Conservation (phyloP, 495 filamentous ascomycete species). For the Penicillium arizonense region DNA sequence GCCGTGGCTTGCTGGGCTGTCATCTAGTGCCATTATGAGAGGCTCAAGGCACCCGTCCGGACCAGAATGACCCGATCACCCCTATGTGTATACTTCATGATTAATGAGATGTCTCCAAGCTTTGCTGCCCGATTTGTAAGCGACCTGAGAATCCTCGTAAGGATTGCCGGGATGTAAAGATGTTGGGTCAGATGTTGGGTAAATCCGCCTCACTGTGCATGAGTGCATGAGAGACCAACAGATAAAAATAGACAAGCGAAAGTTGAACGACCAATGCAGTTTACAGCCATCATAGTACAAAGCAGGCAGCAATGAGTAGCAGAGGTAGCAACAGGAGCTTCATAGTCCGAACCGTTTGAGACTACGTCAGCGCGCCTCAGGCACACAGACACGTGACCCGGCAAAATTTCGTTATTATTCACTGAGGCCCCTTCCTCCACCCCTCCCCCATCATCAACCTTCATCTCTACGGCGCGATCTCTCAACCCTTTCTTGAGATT, state of each 20-base stretch:
- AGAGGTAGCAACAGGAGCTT: not conserved
- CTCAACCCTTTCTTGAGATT: constrained; percentile 2
- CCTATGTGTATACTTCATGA: constrained; percentile 8
- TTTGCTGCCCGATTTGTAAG: not conserved
- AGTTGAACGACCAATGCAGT: too few relatives aligned
- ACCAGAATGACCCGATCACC: not conserved
- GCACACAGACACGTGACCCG: constrained; percentile 40
- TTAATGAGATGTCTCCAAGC: constrained; percentile 4
- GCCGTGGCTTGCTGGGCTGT: constrained; percentile 83
- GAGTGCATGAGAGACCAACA: too few relatives aligned
- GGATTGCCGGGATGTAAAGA: too few relatives aligned
- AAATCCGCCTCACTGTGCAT: too few relatives aligned
- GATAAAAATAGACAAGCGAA: too few relatives aligned
- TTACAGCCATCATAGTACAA: not conserved
- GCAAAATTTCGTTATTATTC: constrained; percentile 45
- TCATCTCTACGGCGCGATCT: constrained; percentile 1
- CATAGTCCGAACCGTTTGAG: constrained; percentile 4
- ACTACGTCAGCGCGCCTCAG: constrained; percentile 32
- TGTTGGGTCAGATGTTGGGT: too few relatives aligned
- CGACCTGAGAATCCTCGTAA: not conserved
- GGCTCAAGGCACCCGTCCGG: not conserved
- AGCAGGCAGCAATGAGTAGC: not conserved
- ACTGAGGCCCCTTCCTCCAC: constrained; percentile 21
- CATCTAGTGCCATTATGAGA: constrained; percentile 72
- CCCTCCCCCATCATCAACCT: constrained; percentile 19